Evolutionary conservation across 257 asterid species (phyloP).

Genomic region (Striga asiatica): DNA sequence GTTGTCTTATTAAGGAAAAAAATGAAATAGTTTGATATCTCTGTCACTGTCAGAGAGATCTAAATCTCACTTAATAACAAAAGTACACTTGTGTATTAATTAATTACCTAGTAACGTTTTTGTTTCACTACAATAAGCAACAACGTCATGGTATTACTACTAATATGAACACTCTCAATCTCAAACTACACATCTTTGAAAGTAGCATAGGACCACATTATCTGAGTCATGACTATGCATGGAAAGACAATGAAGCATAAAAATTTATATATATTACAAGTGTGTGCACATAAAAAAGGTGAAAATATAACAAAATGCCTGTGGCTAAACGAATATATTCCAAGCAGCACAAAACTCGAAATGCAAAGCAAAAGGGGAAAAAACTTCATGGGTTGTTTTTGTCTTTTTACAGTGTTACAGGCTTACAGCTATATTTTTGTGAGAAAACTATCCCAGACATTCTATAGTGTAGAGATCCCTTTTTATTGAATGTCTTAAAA

Average conservation of each 20-base stretch:
- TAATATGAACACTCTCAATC: too few species aligned
- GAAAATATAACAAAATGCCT: background rate
- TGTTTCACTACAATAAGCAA: background rate
- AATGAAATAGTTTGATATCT: constrained; percentile 14
- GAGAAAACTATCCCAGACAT: constrained; percentile 18
- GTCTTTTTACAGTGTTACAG: constrained; percentile 13
- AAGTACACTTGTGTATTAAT: constrained; percentile 8
- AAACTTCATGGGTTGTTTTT: constrained; percentile 24
- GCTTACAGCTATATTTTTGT: constrained; percentile 8
- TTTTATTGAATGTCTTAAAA: too few species aligned
- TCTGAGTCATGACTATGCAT: too few species aligned
- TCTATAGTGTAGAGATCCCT: constrained; percentile 16
- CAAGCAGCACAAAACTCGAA: constrained; percentile 7
- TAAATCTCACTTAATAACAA: constrained; percentile 19
- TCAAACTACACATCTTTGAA: too few species aligned
- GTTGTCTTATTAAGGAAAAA: constrained; percentile 14
- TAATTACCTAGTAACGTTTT: background rate
- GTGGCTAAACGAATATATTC: constrained; percentile 13
- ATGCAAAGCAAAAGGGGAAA: background rate
- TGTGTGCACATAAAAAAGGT: constrained; percentile 19
- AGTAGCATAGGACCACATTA: too few species aligned
- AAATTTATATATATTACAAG: background rate
- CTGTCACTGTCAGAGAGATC: constrained; percentile 15
- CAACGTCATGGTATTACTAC: background rate
- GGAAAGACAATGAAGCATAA: too few species aligned